A percentile compares a stretch with the other conserved stretches of the same genome.
These are phyloP conservation scores for Inonotus obliquus DNA, from an alignment of 1,284 basidiomycete species.

Conservation along the genomic window DNA sequence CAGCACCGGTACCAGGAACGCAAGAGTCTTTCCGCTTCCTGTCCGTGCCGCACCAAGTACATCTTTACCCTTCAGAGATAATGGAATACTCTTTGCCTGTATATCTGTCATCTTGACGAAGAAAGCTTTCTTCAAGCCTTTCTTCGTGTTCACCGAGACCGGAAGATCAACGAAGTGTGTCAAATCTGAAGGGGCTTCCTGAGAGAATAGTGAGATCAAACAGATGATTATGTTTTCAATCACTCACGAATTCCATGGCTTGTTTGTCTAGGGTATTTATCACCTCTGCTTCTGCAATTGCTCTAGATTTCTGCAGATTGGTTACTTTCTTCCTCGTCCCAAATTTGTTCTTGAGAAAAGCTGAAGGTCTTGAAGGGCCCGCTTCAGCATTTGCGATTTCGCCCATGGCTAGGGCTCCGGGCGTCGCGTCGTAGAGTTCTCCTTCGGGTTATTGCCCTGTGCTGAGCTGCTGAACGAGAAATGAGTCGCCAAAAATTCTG, in stretches of 20 bases:
- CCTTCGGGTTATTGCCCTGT: too few species aligned
- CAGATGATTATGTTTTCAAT: slow-evolving; percentile 17
- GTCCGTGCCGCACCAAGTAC: slow-evolving; percentile 77
- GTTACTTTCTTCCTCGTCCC: background rate
- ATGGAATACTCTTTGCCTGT: slow-evolving; percentile 58
- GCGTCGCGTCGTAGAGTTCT: background rate
- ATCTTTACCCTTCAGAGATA: slow-evolving; percentile 62
- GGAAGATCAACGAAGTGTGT: slow-evolving; percentile 63
- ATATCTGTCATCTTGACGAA: slow-evolving; percentile 88
- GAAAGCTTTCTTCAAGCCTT: slow-evolving; percentile 79
- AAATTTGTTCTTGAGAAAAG: slow-evolving; percentile 1
- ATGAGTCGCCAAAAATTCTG: background rate
- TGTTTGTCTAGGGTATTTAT: slow-evolving; percentile 50
- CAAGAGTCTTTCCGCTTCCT: slow-evolving; percentile 81
- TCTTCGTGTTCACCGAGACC: slow-evolving; percentile 63
- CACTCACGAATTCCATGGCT: slow-evolving; percentile 55
- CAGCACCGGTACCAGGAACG: slow-evolving; percentile 75
- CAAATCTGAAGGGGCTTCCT: slow-evolving; percentile 47
- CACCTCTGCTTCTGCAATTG: slow-evolving; percentile 42
- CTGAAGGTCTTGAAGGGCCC: slow-evolving; percentile 11
- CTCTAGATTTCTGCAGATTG: slow-evolving; percentile 8
- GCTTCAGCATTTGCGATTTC: slow-evolving; percentile 10
- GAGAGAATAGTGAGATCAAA: slow-evolving; percentile 19
- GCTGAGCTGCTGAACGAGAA: too few species aligned
- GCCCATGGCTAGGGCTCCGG: slow-evolving; percentile 1